Evolutionary conservation across 345 rosid species (phyloP).

Genomic region (Salix koriyanagi): DNA sequence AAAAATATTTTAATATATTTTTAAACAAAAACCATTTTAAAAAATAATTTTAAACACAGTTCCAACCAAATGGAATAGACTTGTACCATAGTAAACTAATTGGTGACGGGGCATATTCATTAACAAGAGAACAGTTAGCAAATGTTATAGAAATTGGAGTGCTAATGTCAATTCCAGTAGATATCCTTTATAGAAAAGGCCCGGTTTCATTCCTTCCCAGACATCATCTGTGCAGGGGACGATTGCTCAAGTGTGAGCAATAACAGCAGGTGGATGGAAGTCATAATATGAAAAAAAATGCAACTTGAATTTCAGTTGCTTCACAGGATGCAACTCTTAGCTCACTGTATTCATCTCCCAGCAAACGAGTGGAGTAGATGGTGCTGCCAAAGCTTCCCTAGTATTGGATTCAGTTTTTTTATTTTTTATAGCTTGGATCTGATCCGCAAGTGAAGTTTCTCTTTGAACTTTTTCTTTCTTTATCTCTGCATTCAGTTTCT

Average conservation of each 20-base stretch:
- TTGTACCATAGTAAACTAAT: no score
- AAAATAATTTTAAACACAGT: no score
- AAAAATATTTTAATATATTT: no score
- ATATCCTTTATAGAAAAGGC: background rate
- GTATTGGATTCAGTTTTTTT: constrained; percentile 32
- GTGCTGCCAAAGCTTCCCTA: constrained; percentile 20
- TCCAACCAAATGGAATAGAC: no score
- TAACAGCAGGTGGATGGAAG: background rate
- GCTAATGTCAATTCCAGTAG: background rate
- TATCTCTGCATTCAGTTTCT: constrained; percentile 55
- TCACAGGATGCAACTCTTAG: background rate
- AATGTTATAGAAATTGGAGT: background rate
- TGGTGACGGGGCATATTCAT: no score
- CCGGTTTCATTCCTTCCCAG: background rate
- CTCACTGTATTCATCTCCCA: background rate
- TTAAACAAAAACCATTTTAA: no score
- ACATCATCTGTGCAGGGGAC: background rate
- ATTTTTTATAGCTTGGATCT: constrained; percentile 68
- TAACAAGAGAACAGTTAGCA: no score
- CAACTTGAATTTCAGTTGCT: background rate
- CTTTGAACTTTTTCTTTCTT: constrained; percentile 49
- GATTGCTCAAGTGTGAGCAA: background rate
- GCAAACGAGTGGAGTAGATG: constrained; percentile 12
- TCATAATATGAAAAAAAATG: background rate
- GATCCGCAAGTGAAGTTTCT: constrained; percentile 70